Evolutionary conservation across 2,329 filamentous ascomycete species (phyloP).

Genomic region (Tothia fuscella): DNA sequence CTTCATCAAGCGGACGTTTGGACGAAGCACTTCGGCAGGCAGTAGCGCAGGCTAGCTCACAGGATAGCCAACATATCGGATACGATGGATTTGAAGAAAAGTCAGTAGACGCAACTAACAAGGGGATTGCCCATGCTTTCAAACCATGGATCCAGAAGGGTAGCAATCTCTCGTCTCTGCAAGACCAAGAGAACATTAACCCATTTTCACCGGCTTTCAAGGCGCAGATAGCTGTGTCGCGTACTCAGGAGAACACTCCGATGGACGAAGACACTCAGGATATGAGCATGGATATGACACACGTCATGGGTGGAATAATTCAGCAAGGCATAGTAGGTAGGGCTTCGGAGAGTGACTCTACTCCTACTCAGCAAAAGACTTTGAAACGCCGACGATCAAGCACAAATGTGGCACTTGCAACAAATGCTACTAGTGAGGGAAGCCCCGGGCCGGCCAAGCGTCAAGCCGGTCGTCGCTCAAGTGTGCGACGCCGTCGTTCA

Average conservation of each 20-base stretch:
- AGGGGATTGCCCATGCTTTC: conserved; percentile 65
- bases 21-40: conserved; percentile 71
- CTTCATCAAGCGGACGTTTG: conserved; percentile 58
- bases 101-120: conserved; percentile 43
- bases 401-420: background rate
- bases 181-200: conserved; percentile 39
- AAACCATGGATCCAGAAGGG: conserved; percentile 56
- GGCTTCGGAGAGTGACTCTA: no score
- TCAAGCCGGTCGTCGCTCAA: conserved; percentile 10
- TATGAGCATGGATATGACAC: conserved; percentile 91
- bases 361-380: conserved; percentile 5
- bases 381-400: conserved; percentile 10
- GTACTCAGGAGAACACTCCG: conserved; percentile 18
- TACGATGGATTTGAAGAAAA: conserved; percentile 40
- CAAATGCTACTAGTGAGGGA: conserved; percentile 4
- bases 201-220: conserved; percentile 36
- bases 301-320: conserved; percentile 68
- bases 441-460: conserved; percentile 7
- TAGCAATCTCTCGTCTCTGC: conserved; percentile 18
- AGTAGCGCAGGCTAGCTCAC: conserved; percentile 60
- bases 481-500: conserved; percentile 7
- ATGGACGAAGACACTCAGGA: conserved; percentile 43
- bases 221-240: conserved; percentile 17
- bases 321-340: no score
- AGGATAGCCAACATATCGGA: conserved; percentile 51